Evolutionary conservation across 352 stramenopile species (phyloP), one percentile per base, ranked within the genome.

Genomic region (Pythium folliculosum): DNA sequence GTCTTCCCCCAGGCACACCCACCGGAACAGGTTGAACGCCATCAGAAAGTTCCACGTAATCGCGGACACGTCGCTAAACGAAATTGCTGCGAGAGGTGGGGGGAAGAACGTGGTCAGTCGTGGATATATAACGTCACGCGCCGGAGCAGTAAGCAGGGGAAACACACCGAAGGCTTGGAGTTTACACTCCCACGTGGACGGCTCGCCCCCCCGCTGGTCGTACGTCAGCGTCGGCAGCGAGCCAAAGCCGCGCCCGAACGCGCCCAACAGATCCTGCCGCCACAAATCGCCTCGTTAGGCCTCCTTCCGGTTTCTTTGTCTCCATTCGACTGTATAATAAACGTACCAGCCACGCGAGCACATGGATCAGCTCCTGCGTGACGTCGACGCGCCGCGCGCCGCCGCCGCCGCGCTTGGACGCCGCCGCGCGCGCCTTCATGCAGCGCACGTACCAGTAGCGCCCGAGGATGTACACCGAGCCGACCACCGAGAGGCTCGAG

Each of bases 31-130:
- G 65, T 94, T 92, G 27, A 86, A 76, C 47, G 85, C 84, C 82
- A 95, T 95, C 22, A 95, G 76, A 54, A 92, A 84, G 65, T 94
- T 93, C 87, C 87, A 95, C 44, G 76, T 78, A 56, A 94, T 93
- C 23, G 87, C 85, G 21, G 80, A 75, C 14, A 81, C 75, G 25
- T 92, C 82, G 32, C 85, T 84, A 37, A 94, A 94, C 7, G 81
- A 89, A 51, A 95, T 89, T 44, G 92, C 85, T 91, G 63, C 50
- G 2, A 19, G 30, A 55, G 49, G 32, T 27, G 27, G 14, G 6
- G 27, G 4, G 27, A 32, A 27, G 44, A 21, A 32, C 51, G 51
- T 16, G 5, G 32, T 10, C 51, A 40, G 35, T 40, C 3, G 10
- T 40, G 3, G 6, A n/a, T 8, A 13, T 40, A 4, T 13, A n/a